Conservation (phyloP, 148 eudicot species). For the Fallopia convolvulus region DNA sequence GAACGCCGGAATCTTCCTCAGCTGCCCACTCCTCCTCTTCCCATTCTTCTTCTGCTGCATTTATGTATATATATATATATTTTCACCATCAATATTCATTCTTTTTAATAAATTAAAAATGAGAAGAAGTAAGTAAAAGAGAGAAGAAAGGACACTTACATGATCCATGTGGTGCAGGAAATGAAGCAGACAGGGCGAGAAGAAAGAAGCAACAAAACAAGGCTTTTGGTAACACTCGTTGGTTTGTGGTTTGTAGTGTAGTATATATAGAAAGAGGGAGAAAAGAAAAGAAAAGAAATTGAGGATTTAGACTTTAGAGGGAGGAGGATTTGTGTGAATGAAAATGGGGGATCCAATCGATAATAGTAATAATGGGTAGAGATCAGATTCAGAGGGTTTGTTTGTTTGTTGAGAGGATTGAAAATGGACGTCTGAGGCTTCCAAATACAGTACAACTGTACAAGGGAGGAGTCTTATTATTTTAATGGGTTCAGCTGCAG, state of each 20-base stretch:
- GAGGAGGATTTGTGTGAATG: not conserved
- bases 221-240: not conserved
- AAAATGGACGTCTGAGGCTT: not conserved
- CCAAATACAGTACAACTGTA: too few species aligned
- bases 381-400: not conserved
- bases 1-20: constrained; percentile 30
- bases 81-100: too few species aligned
- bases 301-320: not conserved
- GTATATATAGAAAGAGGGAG: too few species aligned
- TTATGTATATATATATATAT: too few species aligned
- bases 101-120: too few species aligned
- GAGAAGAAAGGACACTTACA: not conserved
- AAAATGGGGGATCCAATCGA: not conserved
- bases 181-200: not conserved
- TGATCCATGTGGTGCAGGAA: not conserved
- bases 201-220: not conserved
- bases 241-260: too few species aligned
- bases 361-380: not conserved
- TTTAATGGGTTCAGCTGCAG: not conserved
- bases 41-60: constrained; percentile 8
- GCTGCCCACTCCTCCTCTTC: constrained; percentile 10
- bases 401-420: not conserved
- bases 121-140: not conserved
- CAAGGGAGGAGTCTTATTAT: not conserved
- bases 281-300: too few species aligned